Evolutionary conservation across 176 grass and related monocot species (phyloP).

Genomic region (Musa troglodytarum): DNA sequence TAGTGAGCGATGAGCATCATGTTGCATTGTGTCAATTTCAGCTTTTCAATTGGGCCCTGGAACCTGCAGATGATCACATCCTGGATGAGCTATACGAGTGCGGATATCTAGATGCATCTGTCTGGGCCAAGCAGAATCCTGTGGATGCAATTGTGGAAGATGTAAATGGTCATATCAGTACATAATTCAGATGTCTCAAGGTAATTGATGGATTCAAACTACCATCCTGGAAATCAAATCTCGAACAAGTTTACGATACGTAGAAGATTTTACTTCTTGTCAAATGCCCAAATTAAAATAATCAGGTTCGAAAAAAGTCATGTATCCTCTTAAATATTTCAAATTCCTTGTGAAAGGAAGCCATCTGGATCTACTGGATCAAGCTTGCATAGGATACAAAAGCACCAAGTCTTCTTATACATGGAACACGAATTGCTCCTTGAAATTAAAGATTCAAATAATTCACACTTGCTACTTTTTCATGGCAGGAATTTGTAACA

Average conservation of each 20-base stretch:
- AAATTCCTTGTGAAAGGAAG: not conserved
- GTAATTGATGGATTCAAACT: not conserved
- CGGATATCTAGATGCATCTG: slow-evolving; percentile 70
- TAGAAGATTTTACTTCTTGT: not conserved
- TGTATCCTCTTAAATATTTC: too few species aligned
- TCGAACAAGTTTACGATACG: not conserved
- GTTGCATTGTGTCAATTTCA: slow-evolving; percentile 25
- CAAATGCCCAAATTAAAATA: not conserved
- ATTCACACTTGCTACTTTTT: not conserved
- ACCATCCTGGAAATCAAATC: not conserved
- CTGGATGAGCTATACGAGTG: slow-evolving; percentile 69
- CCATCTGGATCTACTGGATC: not conserved
- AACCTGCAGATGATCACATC: slow-evolving; percentile 78
- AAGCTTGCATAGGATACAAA: not conserved
- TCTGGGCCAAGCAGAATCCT: slow-evolving; percentile 62
- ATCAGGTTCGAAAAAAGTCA: not conserved
- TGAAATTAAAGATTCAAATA: not conserved
- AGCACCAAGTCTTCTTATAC: not conserved
- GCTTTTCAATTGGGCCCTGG: slow-evolving; percentile 98
- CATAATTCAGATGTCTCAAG: not conserved
- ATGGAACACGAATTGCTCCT: not conserved
- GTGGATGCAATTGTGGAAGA: slow-evolving; percentile 25
- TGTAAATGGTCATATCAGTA: not conserved
- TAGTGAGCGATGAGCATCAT: not conserved
- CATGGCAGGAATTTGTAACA: too few species aligned